A percentile compares a stretch with the other conserved stretches of the same genome.
Conservation (phyloP, 306 rosid genomes). For the Canavalia gladiata region DNA sequence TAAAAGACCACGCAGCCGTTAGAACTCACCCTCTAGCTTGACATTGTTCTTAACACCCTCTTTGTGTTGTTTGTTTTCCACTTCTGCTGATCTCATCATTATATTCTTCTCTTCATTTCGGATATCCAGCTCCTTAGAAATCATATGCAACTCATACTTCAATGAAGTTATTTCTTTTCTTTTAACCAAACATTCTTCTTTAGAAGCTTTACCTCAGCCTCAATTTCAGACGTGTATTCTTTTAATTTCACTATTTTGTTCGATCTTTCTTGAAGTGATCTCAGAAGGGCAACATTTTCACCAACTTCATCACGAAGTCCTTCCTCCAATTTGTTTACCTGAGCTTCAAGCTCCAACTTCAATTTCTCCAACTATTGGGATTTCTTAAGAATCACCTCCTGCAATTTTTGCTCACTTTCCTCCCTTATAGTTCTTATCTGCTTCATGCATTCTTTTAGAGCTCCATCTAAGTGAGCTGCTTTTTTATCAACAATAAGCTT, state of each 20-base stretch:
- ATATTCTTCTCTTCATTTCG: constrained; percentile 95
- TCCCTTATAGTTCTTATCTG: constrained; percentile 86
- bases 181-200: constrained; percentile 70
- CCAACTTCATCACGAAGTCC: constrained; percentile 69
- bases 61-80: constrained; percentile 71
- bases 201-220: constrained; percentile 76
- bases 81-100: constrained; percentile 86
- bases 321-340: constrained; percentile 70
- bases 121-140: constrained; percentile 90
- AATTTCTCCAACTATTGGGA: constrained; percentile 79
- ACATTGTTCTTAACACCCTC: constrained; percentile 81
- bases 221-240: constrained; percentile 81
- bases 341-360: constrained; percentile 79
- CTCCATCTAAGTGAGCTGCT: constrained; percentile 85
- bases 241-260: constrained; percentile 68
- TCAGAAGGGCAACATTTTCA: constrained; percentile 72
- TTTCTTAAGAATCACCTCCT: constrained; percentile 71
- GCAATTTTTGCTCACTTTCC: constrained; percentile 80
- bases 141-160: constrained; percentile 81
- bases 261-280: constrained; percentile 85
- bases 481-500: constrained; percentile 84
- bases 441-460: constrained; percentile 88
- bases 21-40: constrained; percentile 89
- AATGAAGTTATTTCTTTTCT: constrained; percentile 81
- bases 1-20: constrained; percentile 82